phyloP scores from a whole-genome alignment of 345 rosid genomes.

The Brassica rapa region DNA sequence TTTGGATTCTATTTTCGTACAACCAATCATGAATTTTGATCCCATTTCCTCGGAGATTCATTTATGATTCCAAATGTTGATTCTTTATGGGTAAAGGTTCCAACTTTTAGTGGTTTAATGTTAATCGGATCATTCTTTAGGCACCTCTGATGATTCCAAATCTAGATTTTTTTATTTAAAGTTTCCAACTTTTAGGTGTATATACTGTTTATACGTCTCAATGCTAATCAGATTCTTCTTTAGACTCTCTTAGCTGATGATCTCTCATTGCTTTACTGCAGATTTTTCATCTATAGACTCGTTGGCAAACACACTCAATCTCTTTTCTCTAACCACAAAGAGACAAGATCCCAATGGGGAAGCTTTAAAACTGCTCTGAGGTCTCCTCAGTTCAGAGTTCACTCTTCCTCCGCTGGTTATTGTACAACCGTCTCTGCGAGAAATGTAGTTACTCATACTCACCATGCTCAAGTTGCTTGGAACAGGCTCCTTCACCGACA shows the following conservation, averaged over 20 bases:
- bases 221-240: constrained; percentile 8
- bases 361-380: constrained; percentile 30
- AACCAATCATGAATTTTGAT: constrained; percentile 2
- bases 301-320: constrained; percentile 31
- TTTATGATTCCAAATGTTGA: constrained; percentile 6
- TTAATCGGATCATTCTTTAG: not conserved
- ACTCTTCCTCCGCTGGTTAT: constrained; percentile 23
- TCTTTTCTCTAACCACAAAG: constrained; percentile 19
- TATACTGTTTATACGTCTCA: not conserved
- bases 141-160: not conserved
- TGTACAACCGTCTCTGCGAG: constrained; percentile 38
- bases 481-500: constrained; percentile 50
- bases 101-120: not conserved
- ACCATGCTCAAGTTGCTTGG: constrained; percentile 65
- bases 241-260: not conserved
- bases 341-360: constrained; percentile 24
- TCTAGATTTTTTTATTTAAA: not conserved
- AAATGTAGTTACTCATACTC: constrained; percentile 46
- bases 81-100: not conserved
- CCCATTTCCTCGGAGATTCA: constrained; percentile 31
- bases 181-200: constrained; percentile 5
- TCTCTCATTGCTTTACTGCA: constrained; percentile 7
- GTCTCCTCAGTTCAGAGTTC: constrained; percentile 22
- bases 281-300: constrained; percentile 20
- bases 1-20: not conserved